Evolutionary conservation across 768 basidiomycete species (phyloP).

Genomic region (Suillus spraguei): DNA sequence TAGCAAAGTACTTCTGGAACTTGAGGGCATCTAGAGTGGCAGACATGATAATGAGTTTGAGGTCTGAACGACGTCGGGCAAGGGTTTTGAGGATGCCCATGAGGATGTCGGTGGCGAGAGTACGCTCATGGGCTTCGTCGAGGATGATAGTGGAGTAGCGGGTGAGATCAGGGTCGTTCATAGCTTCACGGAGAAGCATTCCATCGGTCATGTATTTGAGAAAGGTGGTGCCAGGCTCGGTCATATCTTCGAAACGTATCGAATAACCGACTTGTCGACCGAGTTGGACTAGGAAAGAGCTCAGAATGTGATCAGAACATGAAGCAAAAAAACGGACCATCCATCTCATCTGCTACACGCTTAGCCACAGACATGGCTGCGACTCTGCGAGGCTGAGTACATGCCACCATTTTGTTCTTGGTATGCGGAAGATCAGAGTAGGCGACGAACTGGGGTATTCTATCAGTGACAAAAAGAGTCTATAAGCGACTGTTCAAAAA

Average conservation of each 20-base stretch:
- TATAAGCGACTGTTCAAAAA: slow-evolving; percentile 28
- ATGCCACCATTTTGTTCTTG: slow-evolving; percentile 90
- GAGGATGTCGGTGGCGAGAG: slow-evolving; percentile 95
- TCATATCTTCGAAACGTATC: slow-evolving; percentile 92
- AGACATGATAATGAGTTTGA: slow-evolving; percentile 98
- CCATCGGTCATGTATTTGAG: slow-evolving; percentile 99
- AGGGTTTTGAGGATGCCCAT: slow-evolving; percentile 95
- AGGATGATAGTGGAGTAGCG: slow-evolving; percentile 99
- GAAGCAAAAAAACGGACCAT: slow-evolving; percentile 57
- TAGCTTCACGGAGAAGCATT: slow-evolving; percentile 99
- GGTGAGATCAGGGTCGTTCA: slow-evolving; percentile 89
- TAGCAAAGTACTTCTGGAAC: slow-evolving; percentile 92
- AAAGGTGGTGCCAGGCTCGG: slow-evolving; percentile 88
- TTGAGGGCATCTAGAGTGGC: slow-evolving; percentile 97
- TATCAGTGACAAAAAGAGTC: slow-evolving; percentile 37
- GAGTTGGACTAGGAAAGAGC: slow-evolving; percentile 64
- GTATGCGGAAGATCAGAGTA: slow-evolving; percentile 92
- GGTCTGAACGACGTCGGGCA: slow-evolving; percentile 79
- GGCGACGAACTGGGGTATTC: slow-evolving; percentile 96
- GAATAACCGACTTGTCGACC: slow-evolving; percentile 97
- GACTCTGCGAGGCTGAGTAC: slow-evolving; percentile 95
- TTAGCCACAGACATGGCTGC: slow-evolving; percentile 99
- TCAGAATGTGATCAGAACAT: background rate
- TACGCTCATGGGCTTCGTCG: slow-evolving; percentile 98
- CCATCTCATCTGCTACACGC: slow-evolving; percentile 99